Conservation (phyloP, 2,329 filamentous ascomycete genomes). For the Venturia effusa region DNA sequence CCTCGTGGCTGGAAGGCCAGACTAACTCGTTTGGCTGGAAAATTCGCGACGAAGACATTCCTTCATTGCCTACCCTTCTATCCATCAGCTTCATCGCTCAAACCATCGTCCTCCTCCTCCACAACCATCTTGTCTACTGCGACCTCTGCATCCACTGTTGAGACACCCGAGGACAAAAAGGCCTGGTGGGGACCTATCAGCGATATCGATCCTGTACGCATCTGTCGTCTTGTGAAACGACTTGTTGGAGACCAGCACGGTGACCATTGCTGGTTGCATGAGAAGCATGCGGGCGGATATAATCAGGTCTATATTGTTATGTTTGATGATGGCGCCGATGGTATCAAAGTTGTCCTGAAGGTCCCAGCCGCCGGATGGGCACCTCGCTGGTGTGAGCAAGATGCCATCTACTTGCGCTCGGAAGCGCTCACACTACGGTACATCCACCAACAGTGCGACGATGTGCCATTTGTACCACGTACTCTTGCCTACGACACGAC, state of each 20-base stretch:
- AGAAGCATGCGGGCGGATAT: conserved; percentile 11
- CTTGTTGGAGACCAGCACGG: neutral
- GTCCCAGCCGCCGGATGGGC: neutral
- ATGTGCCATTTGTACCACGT: conserved; percentile 14
- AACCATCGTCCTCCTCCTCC: neutral
- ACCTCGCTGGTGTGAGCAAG: conserved; percentile 11
- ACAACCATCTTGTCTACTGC: neutral
- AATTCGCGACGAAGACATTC: no score
- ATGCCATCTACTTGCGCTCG: conserved; percentile 11
- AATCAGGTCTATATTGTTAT: conserved; percentile 13
- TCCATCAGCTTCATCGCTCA: neutral
- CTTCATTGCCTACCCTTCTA: neutral
- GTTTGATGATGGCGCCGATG: neutral
- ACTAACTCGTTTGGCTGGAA: no score
- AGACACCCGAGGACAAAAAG: neutral
- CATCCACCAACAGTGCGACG: conserved; percentile 11
- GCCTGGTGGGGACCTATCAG: neutral
- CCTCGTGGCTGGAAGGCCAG: no score
- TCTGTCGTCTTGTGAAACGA: neutral
- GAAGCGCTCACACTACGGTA: conserved; percentile 15
- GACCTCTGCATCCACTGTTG: neutral
- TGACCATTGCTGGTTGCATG: neutral
- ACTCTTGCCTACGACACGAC: conserved; percentile 14
- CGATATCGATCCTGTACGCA: neutral
- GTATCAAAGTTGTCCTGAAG: conserved; percentile 5